These are phyloP conservation scores for Myxozyma udenii DNA, from an alignment of 805 yeast genomes.

Conservation along the genomic window DNA sequence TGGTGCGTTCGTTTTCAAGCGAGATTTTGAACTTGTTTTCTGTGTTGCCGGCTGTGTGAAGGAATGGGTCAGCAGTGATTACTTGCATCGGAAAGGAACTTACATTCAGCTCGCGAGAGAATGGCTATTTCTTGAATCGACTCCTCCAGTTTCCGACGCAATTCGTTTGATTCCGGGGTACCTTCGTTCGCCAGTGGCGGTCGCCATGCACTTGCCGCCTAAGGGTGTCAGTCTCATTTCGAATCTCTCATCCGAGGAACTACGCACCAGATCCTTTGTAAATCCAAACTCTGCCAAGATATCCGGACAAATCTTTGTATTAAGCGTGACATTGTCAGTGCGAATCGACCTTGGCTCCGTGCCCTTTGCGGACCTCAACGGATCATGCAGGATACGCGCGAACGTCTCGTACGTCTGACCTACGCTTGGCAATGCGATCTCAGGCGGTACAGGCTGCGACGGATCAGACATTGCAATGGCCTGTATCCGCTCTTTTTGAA, in stretches of 20 bases:
- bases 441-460: constrained; percentile 33
- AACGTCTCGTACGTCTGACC: constrained; percentile 59
- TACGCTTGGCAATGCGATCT: constrained; percentile 47
- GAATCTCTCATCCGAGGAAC: too few relatives aligned
- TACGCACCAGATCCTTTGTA: constrained; percentile 9
- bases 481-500: constrained; percentile 30
- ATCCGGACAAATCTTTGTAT: constrained; percentile 55
- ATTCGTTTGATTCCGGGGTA: constrained; percentile 4
- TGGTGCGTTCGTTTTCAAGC: constrained; percentile 8
- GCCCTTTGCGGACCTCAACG: constrained; percentile 47
- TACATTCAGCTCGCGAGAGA: constrained; percentile 8
- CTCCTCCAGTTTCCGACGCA: constrained; percentile 9
- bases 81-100: too few relatives aligned
- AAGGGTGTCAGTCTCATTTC: too few relatives aligned
- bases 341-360: constrained; percentile 56
- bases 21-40: constrained; percentile 21
- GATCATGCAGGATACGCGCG: constrained; percentile 63
- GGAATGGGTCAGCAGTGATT: not conserved
- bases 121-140: constrained; percentile 21
- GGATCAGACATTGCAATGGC: constrained; percentile 19
- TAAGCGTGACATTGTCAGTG: constrained; percentile 50
- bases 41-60: not conserved
- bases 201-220: constrained; percentile 18
- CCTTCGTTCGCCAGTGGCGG: constrained; percentile 18
- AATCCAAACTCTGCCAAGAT: constrained; percentile 41